Evolutionary conservation across 1,139 yeast genomes (phyloP).

Genomic region (Saccharomyces hybrid): DNA sequence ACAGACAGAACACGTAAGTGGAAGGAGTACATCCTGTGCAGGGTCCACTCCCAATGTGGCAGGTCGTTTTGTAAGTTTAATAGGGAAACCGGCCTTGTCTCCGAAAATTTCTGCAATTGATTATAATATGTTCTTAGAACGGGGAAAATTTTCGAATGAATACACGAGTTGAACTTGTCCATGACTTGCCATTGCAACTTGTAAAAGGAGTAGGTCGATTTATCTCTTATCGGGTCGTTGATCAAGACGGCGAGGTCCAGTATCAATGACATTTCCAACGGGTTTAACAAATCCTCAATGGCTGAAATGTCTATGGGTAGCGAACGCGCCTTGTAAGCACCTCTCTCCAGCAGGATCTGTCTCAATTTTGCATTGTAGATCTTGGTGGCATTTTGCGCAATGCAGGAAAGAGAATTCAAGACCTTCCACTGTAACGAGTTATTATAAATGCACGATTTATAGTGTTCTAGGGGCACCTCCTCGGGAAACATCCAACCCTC

Average conservation of each 20-base stretch:
- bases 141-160: slow-evolving; percentile 21
- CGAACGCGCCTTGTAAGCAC: slow-evolving; percentile 25
- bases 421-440: slow-evolving; percentile 22
- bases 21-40: slow-evolving; percentile 43
- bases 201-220: slow-evolving; percentile 20
- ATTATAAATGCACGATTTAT: slow-evolving; percentile 22
- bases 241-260: slow-evolving; percentile 31
- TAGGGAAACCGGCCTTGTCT: slow-evolving; percentile 7
- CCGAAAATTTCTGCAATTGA: slow-evolving; percentile 19
- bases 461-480: slow-evolving; percentile 8
- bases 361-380: slow-evolving; percentile 44
- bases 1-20: slow-evolving; percentile 18
- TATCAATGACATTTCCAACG: slow-evolving; percentile 31
- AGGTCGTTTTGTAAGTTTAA: slow-evolving; percentile 13
- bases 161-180: slow-evolving; percentile 16
- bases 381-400: slow-evolving; percentile 35
- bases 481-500: slow-evolving; percentile 10
- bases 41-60: slow-evolving; percentile 36
- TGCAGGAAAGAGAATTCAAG: slow-evolving; percentile 15
- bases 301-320: slow-evolving; percentile 26
- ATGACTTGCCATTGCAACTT: slow-evolving; percentile 27
- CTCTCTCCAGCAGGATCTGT: slow-evolving; percentile 38
- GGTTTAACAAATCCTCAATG: slow-evolving; percentile 33
- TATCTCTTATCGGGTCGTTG: slow-evolving; percentile 23
- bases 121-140: slow-evolving; percentile 18